Evolutionary conservation across 2,329 filamentous ascomycete species (phyloP).

Genomic region (Dothidotthia symphoricarpi): DNA sequence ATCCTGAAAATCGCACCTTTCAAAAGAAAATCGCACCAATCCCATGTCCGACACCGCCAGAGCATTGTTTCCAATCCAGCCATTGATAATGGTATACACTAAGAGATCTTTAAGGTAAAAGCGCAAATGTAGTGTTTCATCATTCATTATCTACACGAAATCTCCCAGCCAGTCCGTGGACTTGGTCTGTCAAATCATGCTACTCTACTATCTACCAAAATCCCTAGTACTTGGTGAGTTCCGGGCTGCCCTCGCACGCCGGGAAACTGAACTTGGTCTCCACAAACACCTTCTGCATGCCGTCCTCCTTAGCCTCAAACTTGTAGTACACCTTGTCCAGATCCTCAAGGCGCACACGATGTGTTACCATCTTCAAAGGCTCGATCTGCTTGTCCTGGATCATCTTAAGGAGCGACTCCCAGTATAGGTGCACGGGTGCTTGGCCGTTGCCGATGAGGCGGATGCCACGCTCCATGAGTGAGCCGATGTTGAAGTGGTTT

Average conservation of each 20-base stretch:
- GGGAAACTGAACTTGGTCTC: conserved; percentile 59
- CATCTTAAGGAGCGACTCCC: conserved; percentile 69
- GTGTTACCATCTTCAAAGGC: conserved; percentile 76
- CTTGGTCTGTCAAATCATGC: too few relatives aligned
- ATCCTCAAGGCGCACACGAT: conserved; percentile 61
- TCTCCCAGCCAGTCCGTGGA: too few relatives aligned
- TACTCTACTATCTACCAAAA: too few relatives aligned
- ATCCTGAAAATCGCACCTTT: too few relatives aligned
- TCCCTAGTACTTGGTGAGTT: conserved; percentile 49
- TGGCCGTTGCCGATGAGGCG: conserved; percentile 70
- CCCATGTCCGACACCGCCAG: too few relatives aligned
- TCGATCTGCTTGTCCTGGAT: conserved; percentile 70
- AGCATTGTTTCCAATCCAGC: too few relatives aligned
- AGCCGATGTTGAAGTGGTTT: conserved; percentile 80
- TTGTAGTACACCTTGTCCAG: conserved; percentile 55
- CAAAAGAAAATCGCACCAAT: too few relatives aligned
- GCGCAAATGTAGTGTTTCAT: too few relatives aligned
- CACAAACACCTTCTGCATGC: conserved; percentile 78
- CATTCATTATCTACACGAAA: too few relatives aligned
- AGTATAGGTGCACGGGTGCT: conserved; percentile 78
- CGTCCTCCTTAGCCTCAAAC: conserved; percentile 69
- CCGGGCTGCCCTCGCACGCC: conserved; percentile 51
- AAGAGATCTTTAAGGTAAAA: too few relatives aligned
- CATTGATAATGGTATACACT: too few relatives aligned
- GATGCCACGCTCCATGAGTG: conserved; percentile 83